Base-by-base conservation (phyloP, 257 asterid genomes). In the Ilex aquifolium region DNA sequence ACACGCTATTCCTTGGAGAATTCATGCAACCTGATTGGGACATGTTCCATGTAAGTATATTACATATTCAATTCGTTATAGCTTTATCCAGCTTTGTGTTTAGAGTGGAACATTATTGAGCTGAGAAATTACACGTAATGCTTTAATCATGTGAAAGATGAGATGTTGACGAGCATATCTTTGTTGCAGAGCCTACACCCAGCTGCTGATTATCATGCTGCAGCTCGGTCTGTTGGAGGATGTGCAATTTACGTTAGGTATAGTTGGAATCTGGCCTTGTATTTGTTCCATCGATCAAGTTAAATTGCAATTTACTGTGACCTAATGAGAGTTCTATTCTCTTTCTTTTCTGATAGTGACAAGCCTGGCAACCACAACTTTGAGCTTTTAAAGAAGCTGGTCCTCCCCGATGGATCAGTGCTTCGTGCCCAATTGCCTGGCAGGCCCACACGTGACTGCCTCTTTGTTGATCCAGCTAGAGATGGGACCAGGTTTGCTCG, bases 1-100 rank as follows among this genome's bases (percentile, higher is more conserved):
- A 91, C 65, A 80, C 96, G 0, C 29, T 88, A 4, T 91, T 91
- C 80, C 81, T 91, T 57, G 98, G 96, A 69, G 98, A 91, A 53
- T 86, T 88, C 57, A 86, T 86, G 95, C 95, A 91, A 57, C 90
- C 96, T 39, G 98, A 92, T 68, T 92, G 98, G 98, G 98, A 92
- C 77, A 92, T 86, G 95, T 92, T 92, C 74, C 99, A 92, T 21
- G 99, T 92, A 72, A 79, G 96, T 77, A 57, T 29, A 61, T 36
- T 30, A 60, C 32, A 30, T 4, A 1, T 36, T 15, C 10, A 7
- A 53, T 14, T 53, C 30, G 14, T 46, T 3, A 36, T 36, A 3
- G 52, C 52, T 46, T 46, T 21, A 52, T 44, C 42, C 42, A 36
- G 8, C 27, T 29, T 32, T 4, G 44, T 61, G 27, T 1, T 16